Base-by-base conservation (phyloP, 2,329 filamentous ascomycete species). In the Lecanosticta acicola region DNA sequence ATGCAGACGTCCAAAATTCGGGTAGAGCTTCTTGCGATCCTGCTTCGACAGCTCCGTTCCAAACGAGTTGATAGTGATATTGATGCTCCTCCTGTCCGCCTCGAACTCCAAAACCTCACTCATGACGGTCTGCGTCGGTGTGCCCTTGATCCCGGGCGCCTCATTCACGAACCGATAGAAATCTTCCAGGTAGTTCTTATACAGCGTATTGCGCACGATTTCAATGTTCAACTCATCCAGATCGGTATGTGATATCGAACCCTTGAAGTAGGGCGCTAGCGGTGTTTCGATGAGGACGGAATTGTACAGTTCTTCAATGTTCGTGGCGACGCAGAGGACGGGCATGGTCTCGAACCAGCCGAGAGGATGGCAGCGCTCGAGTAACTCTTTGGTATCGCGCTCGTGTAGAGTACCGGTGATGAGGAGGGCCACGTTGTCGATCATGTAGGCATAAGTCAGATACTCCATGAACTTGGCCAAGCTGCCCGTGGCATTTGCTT, bases 341-440 rank as follows among this genome's bases (percentile, higher is more conserved):
- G 93, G 94, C 84, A 98, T 89, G 7, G 93, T 96, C 75, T 98
- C 93, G 67, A 98, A 98, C 89, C 90, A 97, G 58, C 93, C 93
- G 5, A 98, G 79, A 4, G 93, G 93, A 62, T 98, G 94, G 70
- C 94, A 98, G 68, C 93, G 79, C 65, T 97, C 93, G 43, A 98
- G 74, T 53, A 98, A 79, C 71, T 98, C 93, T 49, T 90, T 83
- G 3, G 93, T 98, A 68, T 98, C 93, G 66, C 93, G 82, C 72
- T 98, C 94, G 71, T 98, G 93, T 21, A 98, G 79, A 10, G 93
- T 98, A 52, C 93, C 93, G 17, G 93, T 98, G 69, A 98, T 98
- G 62, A 98, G 81, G 33, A 98, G 83, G 32, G 94, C 93, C 43
- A 98, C 89, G 62, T 98, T 98, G 72, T 98, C 93, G 70, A 98